A percentile compares a stretch with the other conserved stretches of the same genome.
Conservation (phyloP, 306 rosid species). For the Senna tora region DNA sequence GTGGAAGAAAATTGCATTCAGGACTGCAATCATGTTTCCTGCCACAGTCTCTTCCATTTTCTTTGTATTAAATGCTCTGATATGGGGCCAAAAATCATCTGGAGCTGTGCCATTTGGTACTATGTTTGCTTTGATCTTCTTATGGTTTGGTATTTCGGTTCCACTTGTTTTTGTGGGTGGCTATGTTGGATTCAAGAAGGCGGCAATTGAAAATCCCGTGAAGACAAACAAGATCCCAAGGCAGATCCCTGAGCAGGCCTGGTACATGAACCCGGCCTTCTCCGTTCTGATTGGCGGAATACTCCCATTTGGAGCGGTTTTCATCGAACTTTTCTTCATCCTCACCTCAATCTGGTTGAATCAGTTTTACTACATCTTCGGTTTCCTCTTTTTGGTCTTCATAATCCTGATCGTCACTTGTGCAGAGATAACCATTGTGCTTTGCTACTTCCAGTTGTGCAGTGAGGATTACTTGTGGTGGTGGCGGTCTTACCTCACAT, state of each 20-base stretch:
- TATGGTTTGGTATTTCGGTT: conserved; percentile 98
- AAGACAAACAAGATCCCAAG: conserved; percentile 98
- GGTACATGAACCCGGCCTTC: conserved; percentile 96
- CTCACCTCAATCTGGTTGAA: conserved; percentile 98
- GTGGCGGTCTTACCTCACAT: conserved; percentile 97
- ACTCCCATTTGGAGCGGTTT: conserved; percentile 95
- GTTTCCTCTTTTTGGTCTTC: conserved; percentile 94
- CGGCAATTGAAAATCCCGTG: conserved; percentile 92
- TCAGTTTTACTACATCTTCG: conserved; percentile 97
- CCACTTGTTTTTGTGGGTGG: conserved; percentile 94
- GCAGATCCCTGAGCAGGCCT: conserved; percentile 97
- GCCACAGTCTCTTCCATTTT: conserved; percentile 70
- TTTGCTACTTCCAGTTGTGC: conserved; percentile 98
- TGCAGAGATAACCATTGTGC: conserved; percentile 89
- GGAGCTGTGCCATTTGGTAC: conserved; percentile 99
- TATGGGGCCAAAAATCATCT: conserved; percentile 97
- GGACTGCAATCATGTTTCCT: conserved; percentile 86
- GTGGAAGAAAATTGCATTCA: conserved; percentile 89
- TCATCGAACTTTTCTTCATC: conserved; percentile 96
- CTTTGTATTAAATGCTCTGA: conserved; percentile 76
- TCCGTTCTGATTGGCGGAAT: conserved; percentile 93
- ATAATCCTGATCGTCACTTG: conserved; percentile 84
- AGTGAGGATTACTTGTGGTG: conserved; percentile 98
- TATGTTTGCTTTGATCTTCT: conserved; percentile 91
- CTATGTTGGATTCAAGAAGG: conserved; percentile 92